Conservation (phyloP, 768 basidiomycete genomes). For the Russula abietina region DNA sequence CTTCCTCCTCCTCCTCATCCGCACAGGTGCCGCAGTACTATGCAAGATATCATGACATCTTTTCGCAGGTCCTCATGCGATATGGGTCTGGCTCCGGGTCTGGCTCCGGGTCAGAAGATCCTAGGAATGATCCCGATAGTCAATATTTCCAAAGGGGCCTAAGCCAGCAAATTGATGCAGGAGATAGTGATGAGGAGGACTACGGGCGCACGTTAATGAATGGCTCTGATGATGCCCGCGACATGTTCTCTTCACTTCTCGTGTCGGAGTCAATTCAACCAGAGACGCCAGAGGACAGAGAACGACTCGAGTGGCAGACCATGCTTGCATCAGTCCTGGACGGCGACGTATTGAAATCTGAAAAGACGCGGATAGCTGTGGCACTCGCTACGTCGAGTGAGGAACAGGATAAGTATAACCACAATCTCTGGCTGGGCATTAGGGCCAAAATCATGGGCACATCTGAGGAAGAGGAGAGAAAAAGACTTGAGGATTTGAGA, state of each 20-base stretch:
- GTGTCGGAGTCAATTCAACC: conserved; percentile 63
- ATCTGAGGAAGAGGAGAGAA: conserved; percentile 76
- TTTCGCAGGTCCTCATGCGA: conserved; percentile 72
- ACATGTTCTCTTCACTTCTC: conserved; percentile 47
- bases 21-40: conserved; percentile 30
- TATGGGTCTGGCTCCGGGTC: conserved; percentile 68
- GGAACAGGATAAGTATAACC: conserved; percentile 59
- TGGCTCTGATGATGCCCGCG: conserved; percentile 41
- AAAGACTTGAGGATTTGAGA: conserved; percentile 75
- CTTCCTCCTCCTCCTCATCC: conserved; percentile 29
- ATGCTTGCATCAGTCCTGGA: conserved; percentile 90
- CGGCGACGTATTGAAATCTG: conserved; percentile 91
- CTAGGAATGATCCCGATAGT: conserved; percentile 74
- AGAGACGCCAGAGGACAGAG: conserved; percentile 65
- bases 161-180: conserved; percentile 60
- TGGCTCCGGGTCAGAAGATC: conserved; percentile 54
- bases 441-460: conserved; percentile 80
- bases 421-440: conserved; percentile 84
- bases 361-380: conserved; percentile 87
- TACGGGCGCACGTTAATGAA: conserved; percentile 39
- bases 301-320: conserved; percentile 91
- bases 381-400: conserved; percentile 65
- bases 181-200: conserved; percentile 75
- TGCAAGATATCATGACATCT: conserved; percentile 53
- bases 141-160: conserved; percentile 74